phyloP scores from a whole-genome alignment of 1,284 basidiomycete genomes.

The Ustilago hordei region DNA sequence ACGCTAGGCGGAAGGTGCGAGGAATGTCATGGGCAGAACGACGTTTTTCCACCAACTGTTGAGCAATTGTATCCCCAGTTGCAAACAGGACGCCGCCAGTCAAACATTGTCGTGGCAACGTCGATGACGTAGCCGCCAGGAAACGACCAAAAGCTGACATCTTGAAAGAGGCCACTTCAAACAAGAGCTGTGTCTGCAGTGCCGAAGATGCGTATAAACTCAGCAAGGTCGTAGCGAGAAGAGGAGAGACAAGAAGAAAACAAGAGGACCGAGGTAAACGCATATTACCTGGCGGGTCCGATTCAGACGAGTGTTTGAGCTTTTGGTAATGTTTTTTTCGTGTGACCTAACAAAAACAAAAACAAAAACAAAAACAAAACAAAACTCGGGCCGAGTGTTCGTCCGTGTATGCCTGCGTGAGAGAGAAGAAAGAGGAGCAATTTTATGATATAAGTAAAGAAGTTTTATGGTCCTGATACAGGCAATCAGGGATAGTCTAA shows the following conservation, averaged over 20 bases:
- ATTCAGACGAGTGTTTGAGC: no score
- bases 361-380: background rate
- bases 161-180: background rate
- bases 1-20: constrained; percentile 45
- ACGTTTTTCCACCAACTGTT: constrained; percentile 57
- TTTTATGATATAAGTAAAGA: no score
- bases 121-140: constrained; percentile 55
- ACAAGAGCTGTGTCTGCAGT: no score
- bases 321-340: no score
- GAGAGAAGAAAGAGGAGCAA: background rate
- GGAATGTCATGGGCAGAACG: constrained; percentile 42
- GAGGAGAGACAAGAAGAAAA: background rate
- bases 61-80: constrained; percentile 60
- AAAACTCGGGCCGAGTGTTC: background rate
- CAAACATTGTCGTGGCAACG: constrained; percentile 58
- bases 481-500: no score
- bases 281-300: background rate
- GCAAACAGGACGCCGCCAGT: constrained; percentile 59
- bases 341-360: background rate
- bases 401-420: background rate
- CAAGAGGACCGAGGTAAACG: background rate
- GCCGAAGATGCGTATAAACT: no score
- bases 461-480: no score
- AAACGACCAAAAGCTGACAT: constrained; percentile 54
- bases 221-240: background rate